A percentile compares a stretch with the other conserved stretches of the same genome.
These are phyloP conservation scores for Jatropha multifida DNA, from an alignment of 441 rosid genomes.

Conservation along the genomic window DNA sequence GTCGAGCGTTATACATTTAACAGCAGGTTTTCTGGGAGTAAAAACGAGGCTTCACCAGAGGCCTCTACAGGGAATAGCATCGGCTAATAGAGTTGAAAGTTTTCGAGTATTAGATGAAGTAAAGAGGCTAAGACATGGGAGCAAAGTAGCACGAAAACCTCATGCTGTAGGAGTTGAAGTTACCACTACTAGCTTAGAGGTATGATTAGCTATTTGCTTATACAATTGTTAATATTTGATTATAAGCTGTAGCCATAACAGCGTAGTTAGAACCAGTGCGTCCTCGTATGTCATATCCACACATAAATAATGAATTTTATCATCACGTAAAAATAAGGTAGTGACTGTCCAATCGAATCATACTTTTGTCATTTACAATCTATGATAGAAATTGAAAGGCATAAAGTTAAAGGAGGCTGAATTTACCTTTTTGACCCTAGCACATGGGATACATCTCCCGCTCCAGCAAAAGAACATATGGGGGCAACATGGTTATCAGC, in stretches of 20 bases:
- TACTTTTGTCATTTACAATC: neutral
- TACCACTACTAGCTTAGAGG: slow-evolving; percentile 29
- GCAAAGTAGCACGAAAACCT: neutral
- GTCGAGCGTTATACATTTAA: slow-evolving; percentile 10
- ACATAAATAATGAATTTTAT: neutral
- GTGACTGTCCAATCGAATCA: neutral
- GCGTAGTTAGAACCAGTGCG: neutral
- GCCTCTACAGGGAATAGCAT: slow-evolving; percentile 11
- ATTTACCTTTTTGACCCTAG: neutral
- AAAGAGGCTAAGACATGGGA: slow-evolving; percentile 3
- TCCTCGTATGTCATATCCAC: too few relatives aligned
- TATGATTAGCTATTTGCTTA: neutral
- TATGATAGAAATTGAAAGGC: neutral
- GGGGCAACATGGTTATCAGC: neutral
- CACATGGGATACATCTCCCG: neutral
- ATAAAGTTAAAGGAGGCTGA: neutral
- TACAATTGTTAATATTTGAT: neutral
- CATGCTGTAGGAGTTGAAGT: slow-evolving; percentile 29
- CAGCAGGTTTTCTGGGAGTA: neutral
- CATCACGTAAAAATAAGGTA: neutral
- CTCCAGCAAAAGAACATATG: neutral
- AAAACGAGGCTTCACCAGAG: slow-evolving; percentile 17
- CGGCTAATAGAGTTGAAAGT: neutral
- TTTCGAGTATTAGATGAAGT: neutral
- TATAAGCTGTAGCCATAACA: neutral